Evolutionary conservation across 2,329 filamentous ascomycete genomes (phyloP).

Genomic region (Sordariomycetes sp.): DNA sequence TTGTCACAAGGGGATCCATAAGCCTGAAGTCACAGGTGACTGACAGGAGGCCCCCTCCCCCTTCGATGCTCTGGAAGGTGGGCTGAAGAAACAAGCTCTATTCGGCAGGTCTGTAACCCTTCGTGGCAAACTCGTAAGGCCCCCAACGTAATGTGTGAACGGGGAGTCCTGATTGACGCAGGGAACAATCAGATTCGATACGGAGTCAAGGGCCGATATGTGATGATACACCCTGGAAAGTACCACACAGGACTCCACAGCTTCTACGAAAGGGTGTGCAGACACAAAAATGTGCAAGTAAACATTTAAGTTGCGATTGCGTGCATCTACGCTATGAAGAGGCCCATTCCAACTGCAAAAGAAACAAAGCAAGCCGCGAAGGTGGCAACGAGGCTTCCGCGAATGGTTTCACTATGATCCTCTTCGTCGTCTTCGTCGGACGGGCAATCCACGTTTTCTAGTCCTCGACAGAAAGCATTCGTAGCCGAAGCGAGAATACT

Average conservation of each 20-base stretch:
- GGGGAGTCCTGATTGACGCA: too few relatives aligned
- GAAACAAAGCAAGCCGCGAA: slow-evolving; percentile 2
- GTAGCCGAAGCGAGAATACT: background rate
- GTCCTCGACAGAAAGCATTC: background rate
- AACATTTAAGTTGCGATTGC: background rate
- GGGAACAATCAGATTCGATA: background rate
- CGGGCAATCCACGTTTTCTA: background rate
- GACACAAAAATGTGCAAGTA: too few relatives aligned
- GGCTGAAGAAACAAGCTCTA: background rate
- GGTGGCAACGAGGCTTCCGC: slow-evolving; percentile 3
- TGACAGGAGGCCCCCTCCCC: too few relatives aligned
- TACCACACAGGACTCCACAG: too few relatives aligned
- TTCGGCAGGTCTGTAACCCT: background rate
- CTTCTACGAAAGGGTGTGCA: too few relatives aligned
- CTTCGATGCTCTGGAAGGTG: too few relatives aligned
- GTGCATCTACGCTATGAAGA: slow-evolving; percentile 2
- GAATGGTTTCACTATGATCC: background rate
- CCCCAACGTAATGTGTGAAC: too few relatives aligned
- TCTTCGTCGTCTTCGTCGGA: slow-evolving; percentile 3
- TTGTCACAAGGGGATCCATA: too few relatives aligned
- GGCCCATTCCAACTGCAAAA: slow-evolving; percentile 1
- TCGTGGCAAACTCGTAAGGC: background rate
- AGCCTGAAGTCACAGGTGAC: too few relatives aligned
- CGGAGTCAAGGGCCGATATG: too few relatives aligned
- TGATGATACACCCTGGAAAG: too few relatives aligned